phyloP scores from a whole-genome alignment of 2,329 filamentous ascomycete species.

The Monilinia fructigena region DNA sequence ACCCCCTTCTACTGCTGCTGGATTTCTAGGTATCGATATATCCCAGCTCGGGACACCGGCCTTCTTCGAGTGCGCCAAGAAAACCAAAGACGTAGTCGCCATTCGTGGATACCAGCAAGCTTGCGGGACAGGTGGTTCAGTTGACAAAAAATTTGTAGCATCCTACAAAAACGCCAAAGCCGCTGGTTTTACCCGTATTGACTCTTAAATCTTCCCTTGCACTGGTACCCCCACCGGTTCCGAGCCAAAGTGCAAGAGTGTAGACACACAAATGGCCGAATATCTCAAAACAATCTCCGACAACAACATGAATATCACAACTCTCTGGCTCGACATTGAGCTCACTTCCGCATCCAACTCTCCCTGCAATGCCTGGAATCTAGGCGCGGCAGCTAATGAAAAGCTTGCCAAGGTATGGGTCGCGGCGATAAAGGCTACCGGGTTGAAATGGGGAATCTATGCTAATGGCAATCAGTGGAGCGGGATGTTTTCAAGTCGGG shows the following conservation, averaged over 20 bases:
- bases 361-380: constrained; percentile 33
- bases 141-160: constrained; percentile 28
- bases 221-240: constrained; percentile 31
- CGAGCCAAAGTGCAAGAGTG: constrained; percentile 31
- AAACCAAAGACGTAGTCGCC: constrained; percentile 26
- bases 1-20: constrained; percentile 12
- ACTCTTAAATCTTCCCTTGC: constrained; percentile 36
- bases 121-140: constrained; percentile 29
- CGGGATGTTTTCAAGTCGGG: constrained; percentile 30
- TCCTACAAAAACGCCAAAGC: constrained; percentile 31
- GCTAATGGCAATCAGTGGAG: constrained; percentile 37
- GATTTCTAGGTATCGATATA: constrained; percentile 27
- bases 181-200: constrained; percentile 30
- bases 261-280: constrained; percentile 30
- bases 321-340: constrained; percentile 36
- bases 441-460: constrained; percentile 34
- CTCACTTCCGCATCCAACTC: constrained; percentile 23
- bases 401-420: constrained; percentile 34
- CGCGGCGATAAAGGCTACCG: constrained; percentile 27
- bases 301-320: constrained; percentile 28
- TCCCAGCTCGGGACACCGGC: constrained; percentile 21
- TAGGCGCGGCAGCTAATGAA: constrained; percentile 29
- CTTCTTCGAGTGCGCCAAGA: constrained; percentile 29
- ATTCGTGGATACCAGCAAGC: constrained; percentile 30
- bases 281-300: constrained; percentile 28